Base-by-base conservation (phyloP, 192 early-diverging fungal genomes). In the Entomortierella parvispora region DNA sequence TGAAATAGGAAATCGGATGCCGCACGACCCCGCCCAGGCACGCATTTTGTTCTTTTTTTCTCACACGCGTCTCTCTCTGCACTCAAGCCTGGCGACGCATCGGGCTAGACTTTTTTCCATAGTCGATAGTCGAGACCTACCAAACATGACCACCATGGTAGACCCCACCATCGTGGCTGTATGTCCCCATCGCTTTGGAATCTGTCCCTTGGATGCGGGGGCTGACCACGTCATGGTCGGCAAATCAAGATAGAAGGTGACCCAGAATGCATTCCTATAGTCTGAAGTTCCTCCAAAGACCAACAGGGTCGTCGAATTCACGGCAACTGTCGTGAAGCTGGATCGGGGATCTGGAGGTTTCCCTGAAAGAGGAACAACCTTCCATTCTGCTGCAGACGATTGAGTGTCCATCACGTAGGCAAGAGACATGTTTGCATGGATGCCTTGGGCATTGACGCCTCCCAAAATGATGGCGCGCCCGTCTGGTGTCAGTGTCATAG, bases 381-480 rank as follows among this genome's bases (percentile, higher is more conserved):
- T 52, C 70, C 70, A 72, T 26, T 0, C 37, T 20, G 62, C 56
- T 9, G 23, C 18, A 12, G 14, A 23, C 10, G 70, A 54, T 57
- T 72, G 70, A 0, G 70, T 72, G 33, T 72, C 70, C 56, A 72
- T 31, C 6, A 72, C 59, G 26, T 72, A 53, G 42, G 70, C 70
- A 4, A 9, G 29, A 18, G 70, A 34, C 18, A 72, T 29, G 25
- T 72, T 72, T 10, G 56, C 34, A 10, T 65, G 32, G 0, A 65
- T 9, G 0, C 57, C 57, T 6, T 64, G 62, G 0, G 62, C 48
- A 17, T 43, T 53, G 12, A 65, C 59, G 10, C 70, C 70, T 8
- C 70, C 70, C 28, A 72, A 62, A 42, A 72, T 64, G 37, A 72
- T 65, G 20, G 70, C 70, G 18, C 23, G 52, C 6, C 70, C 70